Conservation (phyloP, 805 yeast species). For the Monosporozyma unispora region DNA sequence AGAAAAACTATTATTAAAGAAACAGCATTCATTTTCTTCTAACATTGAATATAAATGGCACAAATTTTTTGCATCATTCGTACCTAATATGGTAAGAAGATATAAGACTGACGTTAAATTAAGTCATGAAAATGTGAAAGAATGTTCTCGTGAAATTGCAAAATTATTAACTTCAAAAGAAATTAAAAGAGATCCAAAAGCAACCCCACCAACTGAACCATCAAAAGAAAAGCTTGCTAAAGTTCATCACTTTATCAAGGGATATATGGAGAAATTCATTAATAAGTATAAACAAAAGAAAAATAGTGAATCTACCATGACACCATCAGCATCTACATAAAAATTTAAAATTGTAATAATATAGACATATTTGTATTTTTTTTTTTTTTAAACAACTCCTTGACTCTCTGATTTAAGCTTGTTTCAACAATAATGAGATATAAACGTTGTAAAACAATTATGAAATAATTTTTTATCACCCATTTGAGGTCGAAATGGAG, state of each 20-base stretch:
- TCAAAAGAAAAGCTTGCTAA: slow-evolving; percentile 59
- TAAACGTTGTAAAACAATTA: not conserved
- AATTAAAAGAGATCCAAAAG: slow-evolving; percentile 27
- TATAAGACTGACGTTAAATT: slow-evolving; percentile 45
- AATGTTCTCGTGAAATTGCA: slow-evolving; percentile 72
- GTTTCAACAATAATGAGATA: not conserved
- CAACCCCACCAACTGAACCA: slow-evolving; percentile 45
- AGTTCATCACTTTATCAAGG: slow-evolving; percentile 51
- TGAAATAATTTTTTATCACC: not conserved
- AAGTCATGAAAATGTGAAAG: slow-evolving; percentile 65
- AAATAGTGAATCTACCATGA: slow-evolving; percentile 9
- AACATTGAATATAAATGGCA: slow-evolving; percentile 31
- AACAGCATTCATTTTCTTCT: slow-evolving; percentile 10
- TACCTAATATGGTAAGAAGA: slow-evolving; percentile 70
- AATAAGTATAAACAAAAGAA: slow-evolving; percentile 36
- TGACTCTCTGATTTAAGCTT: not conserved
- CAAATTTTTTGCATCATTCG: slow-evolving; percentile 52
- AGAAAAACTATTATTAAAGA: slow-evolving; percentile 16
- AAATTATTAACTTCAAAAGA: slow-evolving; percentile 63
- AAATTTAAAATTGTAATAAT: not conserved
- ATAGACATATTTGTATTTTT: not conserved
- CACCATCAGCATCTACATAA: not conserved
- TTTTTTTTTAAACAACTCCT: too few relatives aligned
- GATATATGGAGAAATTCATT: slow-evolving; percentile 60
- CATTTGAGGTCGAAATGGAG: not conserved